Conservation (phyloP, 1,284 basidiomycete genomes). For the Ceratobasidium sp. region DNA sequence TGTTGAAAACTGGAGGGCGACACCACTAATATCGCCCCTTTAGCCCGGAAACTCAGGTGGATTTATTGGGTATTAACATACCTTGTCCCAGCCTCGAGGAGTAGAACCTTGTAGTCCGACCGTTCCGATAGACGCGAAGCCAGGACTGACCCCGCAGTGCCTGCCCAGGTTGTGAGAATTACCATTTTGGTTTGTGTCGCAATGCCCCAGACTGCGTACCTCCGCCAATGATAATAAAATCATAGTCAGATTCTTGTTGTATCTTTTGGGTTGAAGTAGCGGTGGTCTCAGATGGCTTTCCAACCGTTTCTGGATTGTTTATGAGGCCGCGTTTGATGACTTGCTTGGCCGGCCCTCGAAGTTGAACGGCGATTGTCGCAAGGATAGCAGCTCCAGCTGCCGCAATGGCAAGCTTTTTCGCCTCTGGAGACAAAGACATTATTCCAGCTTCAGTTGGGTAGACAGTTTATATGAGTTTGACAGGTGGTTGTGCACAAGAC, state of each 20-base stretch:
- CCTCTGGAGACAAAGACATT: conserved; percentile 27
- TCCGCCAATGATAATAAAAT: conserved; percentile 40
- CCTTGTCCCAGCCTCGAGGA: conserved; percentile 37
- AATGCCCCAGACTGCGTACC: neutral
- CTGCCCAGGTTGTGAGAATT: neutral
- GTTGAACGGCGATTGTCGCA: conserved; percentile 1
- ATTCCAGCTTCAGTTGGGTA: neutral
- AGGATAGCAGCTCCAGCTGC: conserved; percentile 30
- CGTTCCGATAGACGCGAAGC: conserved; percentile 39
- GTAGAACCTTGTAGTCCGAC: conserved; percentile 28
- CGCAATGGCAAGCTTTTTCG: neutral
- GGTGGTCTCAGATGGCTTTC: neutral
- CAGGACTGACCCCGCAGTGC: conserved; percentile 34
- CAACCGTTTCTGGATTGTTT: conserved; percentile 33
- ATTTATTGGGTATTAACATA: neutral
- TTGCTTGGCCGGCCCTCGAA: conserved; percentile 6
- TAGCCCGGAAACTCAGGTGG: neutral
- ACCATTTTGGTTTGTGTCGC: neutral
- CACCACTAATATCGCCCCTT: neutral
- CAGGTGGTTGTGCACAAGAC: too few relatives aligned
- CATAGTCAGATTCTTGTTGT: conserved; percentile 3
- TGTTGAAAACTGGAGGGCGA: conserved; percentile 7
- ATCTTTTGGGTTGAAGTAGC: neutral
- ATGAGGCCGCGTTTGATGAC: conserved; percentile 24
- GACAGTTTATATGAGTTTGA: too few relatives aligned